Evolutionary conservation across 805 yeast genomes (phyloP).

Genomic region (Kodamaea neixiangensis): DNA sequence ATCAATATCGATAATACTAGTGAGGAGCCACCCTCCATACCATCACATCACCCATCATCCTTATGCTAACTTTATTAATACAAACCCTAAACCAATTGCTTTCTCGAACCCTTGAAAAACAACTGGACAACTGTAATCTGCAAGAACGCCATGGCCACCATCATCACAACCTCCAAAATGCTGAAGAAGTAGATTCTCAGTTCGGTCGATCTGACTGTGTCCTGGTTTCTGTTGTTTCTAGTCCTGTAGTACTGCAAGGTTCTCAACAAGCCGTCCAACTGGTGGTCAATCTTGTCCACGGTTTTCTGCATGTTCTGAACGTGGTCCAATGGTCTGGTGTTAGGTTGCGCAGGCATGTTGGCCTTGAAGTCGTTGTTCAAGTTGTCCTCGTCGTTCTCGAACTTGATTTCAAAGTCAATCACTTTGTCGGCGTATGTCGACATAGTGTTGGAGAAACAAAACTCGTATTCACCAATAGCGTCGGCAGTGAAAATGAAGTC

Average conservation of each 20-base stretch:
- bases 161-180: slow-evolving; percentile 65
- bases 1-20: too few relatives aligned
- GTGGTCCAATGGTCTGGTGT: slow-evolving; percentile 50
- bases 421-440: slow-evolving; percentile 79
- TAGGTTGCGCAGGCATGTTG: slow-evolving; percentile 55
- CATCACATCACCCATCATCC: neutral
- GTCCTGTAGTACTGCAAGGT: slow-evolving; percentile 81
- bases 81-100: slow-evolving; percentile 48
- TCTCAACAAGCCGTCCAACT: slow-evolving; percentile 56
- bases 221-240: slow-evolving; percentile 89
- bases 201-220: slow-evolving; percentile 80
- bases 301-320: slow-evolving; percentile 55
- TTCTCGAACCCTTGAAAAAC: slow-evolving; percentile 71
- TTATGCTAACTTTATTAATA: neutral
- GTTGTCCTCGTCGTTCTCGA: slow-evolving; percentile 41
- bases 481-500: slow-evolving; percentile 73
- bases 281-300: slow-evolving; percentile 58
- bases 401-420: slow-evolving; percentile 76
- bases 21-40: neutral
- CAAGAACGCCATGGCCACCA: slow-evolving; percentile 72
- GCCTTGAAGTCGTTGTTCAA: slow-evolving; percentile 50
- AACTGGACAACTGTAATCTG: slow-evolving; percentile 70
- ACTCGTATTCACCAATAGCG: slow-evolving; percentile 75
- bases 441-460: slow-evolving; percentile 83
- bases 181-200: slow-evolving; percentile 77